Evolutionary conservation across 2,329 filamentous ascomycete genomes (phyloP), one percentile per base, ranked within the genome.

Genomic region (Amauroascus niger): DNA sequence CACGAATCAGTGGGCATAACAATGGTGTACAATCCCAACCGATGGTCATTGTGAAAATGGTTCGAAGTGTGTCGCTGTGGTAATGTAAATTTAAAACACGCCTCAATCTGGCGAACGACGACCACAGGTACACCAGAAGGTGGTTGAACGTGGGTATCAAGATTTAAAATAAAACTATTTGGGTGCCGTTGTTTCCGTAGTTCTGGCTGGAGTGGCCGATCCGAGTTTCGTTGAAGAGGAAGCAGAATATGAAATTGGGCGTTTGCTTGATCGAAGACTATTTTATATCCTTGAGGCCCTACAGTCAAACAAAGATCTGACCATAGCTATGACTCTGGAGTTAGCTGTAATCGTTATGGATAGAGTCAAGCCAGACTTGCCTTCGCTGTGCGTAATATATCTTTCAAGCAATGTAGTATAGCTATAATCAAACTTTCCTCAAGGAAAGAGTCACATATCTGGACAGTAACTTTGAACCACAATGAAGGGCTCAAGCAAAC

Each of bases 271-370:
- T 49, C 51, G 22, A 16, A 32, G 16, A 13, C 14, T 8, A 43
- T 57, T 16, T 58, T 53, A 37, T 45, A 59, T n/a, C 53, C 59
- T 53, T 63, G 64, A 26, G 59, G 59, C 6, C 58, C 44, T 6
- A 61, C 55, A 5, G 47, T 49, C 24, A 69, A 63, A 13, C 62
- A 64, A 43, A 69, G 55, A 24, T 66, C 60, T 1, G 61, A 48
- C 67, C 67, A 71, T 30, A 66, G 52, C 68, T 71, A 53, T 30
- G 41, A 33, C 11, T n/a, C n/a, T n/a, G n/a, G 52, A 7, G 48
- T 28, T n/a, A 52, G 44, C 30, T 22, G n/a, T 11, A 14, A 9
- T 22, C n/a, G 20, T 13, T 39, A 18, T 35, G n/a, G n/a, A 20
- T 22, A 20, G 33, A 32, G 20, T 11, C 7, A 9, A 18, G 30